phyloP scores from a whole-genome alignment of 305 asterid species.

The Rubia peregrina region DNA sequence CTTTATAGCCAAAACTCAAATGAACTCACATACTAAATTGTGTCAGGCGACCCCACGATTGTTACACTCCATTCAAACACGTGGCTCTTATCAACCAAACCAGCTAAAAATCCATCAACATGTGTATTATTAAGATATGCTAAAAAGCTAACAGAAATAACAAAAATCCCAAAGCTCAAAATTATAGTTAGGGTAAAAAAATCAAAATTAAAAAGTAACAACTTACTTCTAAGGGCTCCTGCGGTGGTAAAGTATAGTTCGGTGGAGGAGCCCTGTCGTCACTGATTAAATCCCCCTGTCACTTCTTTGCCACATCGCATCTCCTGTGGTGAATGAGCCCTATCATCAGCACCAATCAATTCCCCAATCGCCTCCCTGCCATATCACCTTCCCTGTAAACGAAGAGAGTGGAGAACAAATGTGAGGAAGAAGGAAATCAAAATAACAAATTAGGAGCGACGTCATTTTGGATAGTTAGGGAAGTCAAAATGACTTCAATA shows the following conservation, averaged over 20 bases:
- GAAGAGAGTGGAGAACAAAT: too few relatives aligned
- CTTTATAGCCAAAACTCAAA: neutral
- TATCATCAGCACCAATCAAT: too few relatives aligned
- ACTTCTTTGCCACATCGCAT: too few relatives aligned
- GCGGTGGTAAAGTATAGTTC: constrained; percentile 10
- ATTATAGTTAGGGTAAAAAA: neutral
- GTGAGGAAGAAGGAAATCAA: too few relatives aligned
- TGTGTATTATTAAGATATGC: constrained; percentile 25
- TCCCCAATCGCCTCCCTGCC: too few relatives aligned
- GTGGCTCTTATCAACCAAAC: constrained; percentile 25
- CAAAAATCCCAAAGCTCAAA: neutral
- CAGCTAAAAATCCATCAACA: constrained; percentile 30
- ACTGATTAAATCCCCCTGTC: too few relatives aligned
- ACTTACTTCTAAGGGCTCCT: constrained; percentile 21
- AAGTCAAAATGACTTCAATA: too few relatives aligned
- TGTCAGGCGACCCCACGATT: constrained; percentile 30
- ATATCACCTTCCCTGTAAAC: too few relatives aligned
- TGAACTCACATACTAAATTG: constrained; percentile 21
- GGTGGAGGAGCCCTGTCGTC: too few relatives aligned
- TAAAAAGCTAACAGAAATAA: neutral
- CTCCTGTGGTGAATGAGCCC: too few relatives aligned
- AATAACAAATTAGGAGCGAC: too few relatives aligned
- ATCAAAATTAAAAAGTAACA: neutral
- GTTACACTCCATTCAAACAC: constrained; percentile 30
- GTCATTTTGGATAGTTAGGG: too few relatives aligned